Base-by-base conservation (phyloP, 495 filamentous ascomycete species). In the Xylaria flabelliformis region DNA sequence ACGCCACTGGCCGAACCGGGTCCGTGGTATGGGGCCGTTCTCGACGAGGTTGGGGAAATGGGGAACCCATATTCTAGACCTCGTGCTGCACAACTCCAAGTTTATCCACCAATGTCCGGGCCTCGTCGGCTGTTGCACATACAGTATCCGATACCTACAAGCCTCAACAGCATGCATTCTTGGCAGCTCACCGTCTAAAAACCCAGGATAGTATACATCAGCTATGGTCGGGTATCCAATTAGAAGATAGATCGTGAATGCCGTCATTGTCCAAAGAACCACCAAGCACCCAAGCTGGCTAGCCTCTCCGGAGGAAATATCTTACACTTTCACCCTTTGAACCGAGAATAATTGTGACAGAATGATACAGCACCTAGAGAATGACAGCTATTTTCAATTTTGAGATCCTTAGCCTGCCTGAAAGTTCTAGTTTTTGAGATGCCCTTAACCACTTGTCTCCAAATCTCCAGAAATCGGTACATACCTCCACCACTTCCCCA, bases 21-120 rank as follows among this genome's bases (percentile, higher is more conserved):
- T 63, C 44, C 58, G 46, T 70, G 36, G 32, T 24, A 48, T 63
- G 44, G 36, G 61, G 32, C 26, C 64, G 7, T 48, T 19, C 17
- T 66, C 15, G 62, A 24, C 24, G 41, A 72, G 26, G 63, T 67
- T 67, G 70, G 70, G 63, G 70, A 72, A 72, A 42, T 67, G 70
- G 51, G 29, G 61, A 50, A 39, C 55, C 51, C n/a, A 39, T 61
- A 58, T 34, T 70, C 55, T 44, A 19, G 17, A 26, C 39, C 68
- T 46, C n/a, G 50, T 34, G 12, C 29, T 7, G 12, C 17, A 36
- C 44, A 36, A 19, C n/a, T 34, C 21, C 26, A 53, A 64, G 59
- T 64, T 71, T 48, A 71, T 71, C 69, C 69, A 71, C 69, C 59
- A 71, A 71, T 71, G 48, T 48, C 34, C 8, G 39, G 3, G 8